A percentile compares a stretch with the other conserved stretches of the same genome.
phyloP scores from a whole-genome alignment of 352 stramenopile species.

The Pythium brachiatum region DNA sequence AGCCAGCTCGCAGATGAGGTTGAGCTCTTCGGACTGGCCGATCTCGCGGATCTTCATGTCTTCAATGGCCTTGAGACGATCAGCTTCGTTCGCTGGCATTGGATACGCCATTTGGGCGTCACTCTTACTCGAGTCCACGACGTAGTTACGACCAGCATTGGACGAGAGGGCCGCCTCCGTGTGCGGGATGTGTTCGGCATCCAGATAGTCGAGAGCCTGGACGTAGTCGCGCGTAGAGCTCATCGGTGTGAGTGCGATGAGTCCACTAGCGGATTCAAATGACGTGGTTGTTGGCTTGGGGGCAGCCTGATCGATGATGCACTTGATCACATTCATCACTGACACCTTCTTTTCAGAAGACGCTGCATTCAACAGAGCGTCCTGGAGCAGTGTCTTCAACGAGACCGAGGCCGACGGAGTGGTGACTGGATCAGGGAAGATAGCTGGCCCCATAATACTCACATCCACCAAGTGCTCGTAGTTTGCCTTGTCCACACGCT shows the following conservation, averaged over 20 bases:
- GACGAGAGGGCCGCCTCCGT: slow-evolving; percentile 44
- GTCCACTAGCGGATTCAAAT: too few relatives aligned
- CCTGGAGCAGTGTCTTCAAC: slow-evolving; percentile 24
- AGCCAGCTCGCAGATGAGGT: slow-evolving; percentile 60
- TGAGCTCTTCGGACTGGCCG: slow-evolving; percentile 48
- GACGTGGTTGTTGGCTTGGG: slow-evolving; percentile 11
- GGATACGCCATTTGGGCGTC: slow-evolving; percentile 33
- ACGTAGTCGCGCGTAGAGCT: background rate
- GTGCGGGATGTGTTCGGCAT: slow-evolving; percentile 26
- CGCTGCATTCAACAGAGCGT: slow-evolving; percentile 28
- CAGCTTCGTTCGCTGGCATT: slow-evolving; percentile 37
- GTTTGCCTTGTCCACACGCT: slow-evolving; percentile 45
- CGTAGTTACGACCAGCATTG: slow-evolving; percentile 37
- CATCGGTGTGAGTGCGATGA: background rate
- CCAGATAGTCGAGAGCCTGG: background rate
- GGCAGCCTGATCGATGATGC: slow-evolving; percentile 29
- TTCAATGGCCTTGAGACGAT: slow-evolving; percentile 44
- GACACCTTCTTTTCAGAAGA: slow-evolving; percentile 31
- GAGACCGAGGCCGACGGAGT: slow-evolving; percentile 19
- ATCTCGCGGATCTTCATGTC: slow-evolving; percentile 36
- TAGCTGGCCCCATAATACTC: slow-evolving; percentile 22
- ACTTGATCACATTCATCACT: slow-evolving; percentile 41
- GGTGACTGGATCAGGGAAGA: slow-evolving; percentile 27
- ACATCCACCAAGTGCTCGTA: slow-evolving; percentile 36
- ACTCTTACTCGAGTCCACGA: slow-evolving; percentile 21